Evolutionary conservation across 805 yeast genomes (phyloP).

Genomic region (Torulaspora delbrueckii): DNA sequence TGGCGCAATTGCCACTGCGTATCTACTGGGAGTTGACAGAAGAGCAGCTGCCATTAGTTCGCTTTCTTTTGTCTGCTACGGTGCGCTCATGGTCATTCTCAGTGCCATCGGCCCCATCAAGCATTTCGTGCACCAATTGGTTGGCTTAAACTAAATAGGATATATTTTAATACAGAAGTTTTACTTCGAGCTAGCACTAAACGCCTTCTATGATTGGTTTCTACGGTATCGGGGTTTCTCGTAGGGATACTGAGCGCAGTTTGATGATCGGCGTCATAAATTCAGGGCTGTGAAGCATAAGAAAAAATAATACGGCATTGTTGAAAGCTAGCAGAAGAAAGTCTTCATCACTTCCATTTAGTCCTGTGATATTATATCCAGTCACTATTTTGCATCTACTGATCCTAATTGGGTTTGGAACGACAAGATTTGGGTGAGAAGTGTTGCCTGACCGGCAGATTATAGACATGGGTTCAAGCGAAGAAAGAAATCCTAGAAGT

Average conservation of each 20-base stretch:
- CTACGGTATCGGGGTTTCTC: not conserved
- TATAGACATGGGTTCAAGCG: conserved; percentile 4
- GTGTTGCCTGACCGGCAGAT: not conserved
- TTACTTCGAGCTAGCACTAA: no score
- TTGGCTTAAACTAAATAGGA: conserved; percentile 33
- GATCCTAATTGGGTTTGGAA: not conserved
- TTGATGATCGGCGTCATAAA: not conserved
- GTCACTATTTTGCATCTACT: not conserved
- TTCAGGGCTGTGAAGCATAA: conserved; percentile 3
- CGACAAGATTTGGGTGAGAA: not conserved
- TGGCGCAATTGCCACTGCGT: conserved; percentile 81
- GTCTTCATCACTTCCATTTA: not conserved
- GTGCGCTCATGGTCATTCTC: conserved; percentile 66
- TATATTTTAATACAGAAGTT: not conserved
- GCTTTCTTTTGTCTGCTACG: conserved; percentile 65
- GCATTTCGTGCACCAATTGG: conserved; percentile 44
- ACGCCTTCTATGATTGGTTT: not conserved
- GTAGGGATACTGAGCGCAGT: not conserved
- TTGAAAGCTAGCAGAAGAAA: not conserved
- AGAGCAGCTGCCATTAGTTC: conserved; percentile 78
- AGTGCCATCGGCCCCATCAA: conserved; percentile 56
- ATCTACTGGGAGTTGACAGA: conserved; percentile 61
- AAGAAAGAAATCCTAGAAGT: conserved; percentile 11
- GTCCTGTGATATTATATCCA: not conserved
- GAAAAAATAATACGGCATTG: not conserved